These are phyloP conservation scores for Leucoagaricus sp. DNA, from an alignment of 1,284 basidiomycete genomes.

Conservation along the genomic window DNA sequence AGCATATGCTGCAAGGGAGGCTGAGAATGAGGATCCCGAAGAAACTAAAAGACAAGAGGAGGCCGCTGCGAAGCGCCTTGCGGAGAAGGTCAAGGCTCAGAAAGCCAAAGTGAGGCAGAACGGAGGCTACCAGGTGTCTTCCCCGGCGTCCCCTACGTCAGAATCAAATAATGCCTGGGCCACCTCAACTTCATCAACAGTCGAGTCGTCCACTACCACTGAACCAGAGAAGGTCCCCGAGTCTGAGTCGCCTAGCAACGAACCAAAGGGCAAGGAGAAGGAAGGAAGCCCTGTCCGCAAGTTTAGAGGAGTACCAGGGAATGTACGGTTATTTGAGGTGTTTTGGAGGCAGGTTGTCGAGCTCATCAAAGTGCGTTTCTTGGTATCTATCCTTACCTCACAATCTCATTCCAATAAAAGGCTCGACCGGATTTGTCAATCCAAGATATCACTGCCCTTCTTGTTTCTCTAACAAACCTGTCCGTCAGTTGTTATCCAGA, in stretches of 20 bases:
- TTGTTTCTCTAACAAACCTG: conserved; percentile 91
- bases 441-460: conserved; percentile 91
- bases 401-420: conserved; percentile 39
- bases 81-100: conserved; percentile 81
- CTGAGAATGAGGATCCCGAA: conserved; percentile 91
- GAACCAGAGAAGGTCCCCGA: conserved; percentile 28
- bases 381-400: neutral
- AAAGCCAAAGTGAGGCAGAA: conserved; percentile 58
- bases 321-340: conserved; percentile 92
- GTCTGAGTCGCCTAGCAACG: conserved; percentile 27
- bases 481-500: conserved; percentile 96
- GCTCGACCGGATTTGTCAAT: conserved; percentile 93
- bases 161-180: conserved; percentile 41
- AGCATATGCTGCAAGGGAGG: conserved; percentile 90
- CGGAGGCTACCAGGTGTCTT: conserved; percentile 35
- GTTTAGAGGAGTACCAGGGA: conserved; percentile 91
- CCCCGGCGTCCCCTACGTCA: conserved; percentile 29
- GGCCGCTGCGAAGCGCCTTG: conserved; percentile 82
- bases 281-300: conserved; percentile 59
- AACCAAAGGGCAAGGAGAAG: conserved; percentile 55
- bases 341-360: conserved; percentile 99
- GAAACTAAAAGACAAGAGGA: conserved; percentile 90
- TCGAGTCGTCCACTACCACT: conserved; percentile 23
- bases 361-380: conserved; percentile 78
- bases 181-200: conserved; percentile 33